Conservation (phyloP, 257 asterid genomes). For the Nicotiana attenuata region DNA sequence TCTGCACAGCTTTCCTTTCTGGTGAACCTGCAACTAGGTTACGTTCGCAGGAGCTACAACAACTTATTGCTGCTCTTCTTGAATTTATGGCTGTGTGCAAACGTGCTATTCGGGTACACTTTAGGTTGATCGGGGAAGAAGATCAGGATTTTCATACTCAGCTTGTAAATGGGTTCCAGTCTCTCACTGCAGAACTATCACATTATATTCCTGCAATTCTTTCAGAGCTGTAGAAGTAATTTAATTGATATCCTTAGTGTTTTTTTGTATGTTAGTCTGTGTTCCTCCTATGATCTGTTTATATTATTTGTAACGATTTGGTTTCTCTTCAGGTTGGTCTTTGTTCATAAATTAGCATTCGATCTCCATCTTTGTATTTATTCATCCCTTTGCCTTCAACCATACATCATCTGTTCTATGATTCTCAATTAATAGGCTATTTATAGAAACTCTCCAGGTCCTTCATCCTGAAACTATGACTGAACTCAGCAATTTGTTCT, state of each 20-base stretch:
- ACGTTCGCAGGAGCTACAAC: slow-evolving; percentile 95
- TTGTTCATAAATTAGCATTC: slow-evolving; percentile 5
- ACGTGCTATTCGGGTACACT: slow-evolving; percentile 96
- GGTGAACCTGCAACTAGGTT: slow-evolving; percentile 99
- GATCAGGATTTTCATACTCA: slow-evolving; percentile 98
- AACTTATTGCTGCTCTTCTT: slow-evolving; percentile 89
- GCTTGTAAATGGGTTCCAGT: slow-evolving; percentile 96
- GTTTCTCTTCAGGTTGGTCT: neutral
- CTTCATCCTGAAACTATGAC: neutral
- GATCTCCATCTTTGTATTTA: neutral
- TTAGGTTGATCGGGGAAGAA: slow-evolving; percentile 88
- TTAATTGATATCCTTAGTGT: neutral
- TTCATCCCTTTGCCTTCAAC: neutral
- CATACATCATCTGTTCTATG: neutral
- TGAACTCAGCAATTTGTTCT: no score
- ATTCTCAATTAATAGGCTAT: neutral
- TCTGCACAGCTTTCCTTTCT: slow-evolving; percentile 96
- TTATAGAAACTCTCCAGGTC: neutral
- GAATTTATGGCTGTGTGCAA: slow-evolving; percentile 99
- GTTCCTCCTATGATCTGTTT: neutral
- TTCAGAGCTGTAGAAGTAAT: slow-evolving; percentile 60
- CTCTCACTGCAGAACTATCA: slow-evolving; percentile 95
- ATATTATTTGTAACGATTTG: slow-evolving; percentile 6
- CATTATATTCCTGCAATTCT: slow-evolving; percentile 99
- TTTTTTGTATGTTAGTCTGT: neutral